Evolutionary conservation across 2,329 filamentous ascomycete species (phyloP), one percentile per base, ranked within the genome.

Genomic region (Myotisia sp.): DNA sequence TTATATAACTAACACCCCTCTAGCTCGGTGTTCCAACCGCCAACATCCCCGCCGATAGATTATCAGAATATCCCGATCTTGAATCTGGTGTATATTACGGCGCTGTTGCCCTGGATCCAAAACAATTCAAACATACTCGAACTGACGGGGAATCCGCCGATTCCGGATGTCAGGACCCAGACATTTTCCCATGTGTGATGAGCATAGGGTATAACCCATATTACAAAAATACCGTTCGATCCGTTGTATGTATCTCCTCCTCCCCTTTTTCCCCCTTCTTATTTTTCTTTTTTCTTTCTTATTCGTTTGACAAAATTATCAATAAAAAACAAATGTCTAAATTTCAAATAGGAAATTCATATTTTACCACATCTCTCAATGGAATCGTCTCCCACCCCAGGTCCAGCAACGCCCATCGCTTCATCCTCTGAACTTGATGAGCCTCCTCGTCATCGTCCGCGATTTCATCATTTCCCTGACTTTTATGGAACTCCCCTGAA

Each of bases 201-300:
- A 83, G 76, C 41, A 87, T 94, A 45, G 90, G 90, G 28, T 95
- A 86, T 70, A 98, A 95, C 59, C 90, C 90, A 0, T 95, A 86
- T 62, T 98, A 93, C 70, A 85, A 86, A 55, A 95, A 98, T 67
- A 76, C 70, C 3, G 74, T 82, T 29, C 76, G 83, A 42, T 83
- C 74, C 42, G 85, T 90, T 52, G 68, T 65, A 57, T 26, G 59
- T 62, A 5, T 17, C 26, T 26, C 19, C 26, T 24, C 9, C 26
- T 12, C 22, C 17, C 26, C 26, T 16, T 17, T 36, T 17, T 17
- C 29, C 14, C 33, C 8, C 7, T 29, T 38, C n/a, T n/a, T n/a
- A n/a, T n/a, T n/a, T n/a, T 54, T 56, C 36, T 36, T 22, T 34
- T 22, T 33, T 16, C 22, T 23, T 18, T 26, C 18, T 8, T 33